phyloP scores from a whole-genome alignment of 805 yeast genomes.

The Nakazawaea populi region DNA sequence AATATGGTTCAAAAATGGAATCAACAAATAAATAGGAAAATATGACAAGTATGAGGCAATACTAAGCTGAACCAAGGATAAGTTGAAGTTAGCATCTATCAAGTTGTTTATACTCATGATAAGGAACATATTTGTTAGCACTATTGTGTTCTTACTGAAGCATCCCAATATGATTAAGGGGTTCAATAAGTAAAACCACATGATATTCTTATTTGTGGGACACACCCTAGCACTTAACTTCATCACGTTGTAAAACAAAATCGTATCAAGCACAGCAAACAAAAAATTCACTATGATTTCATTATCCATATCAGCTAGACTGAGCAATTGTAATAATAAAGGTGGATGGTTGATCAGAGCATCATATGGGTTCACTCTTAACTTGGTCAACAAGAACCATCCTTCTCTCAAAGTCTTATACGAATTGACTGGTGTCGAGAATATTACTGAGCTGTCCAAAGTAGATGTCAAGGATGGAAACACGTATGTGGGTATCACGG shows the following conservation, averaged over 20 bases:
- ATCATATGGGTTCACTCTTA: slow-evolving; percentile 52
- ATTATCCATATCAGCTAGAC: slow-evolving; percentile 25
- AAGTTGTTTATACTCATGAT: slow-evolving; percentile 42
- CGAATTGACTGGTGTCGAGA: slow-evolving; percentile 72
- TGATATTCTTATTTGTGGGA: slow-evolving; percentile 11
- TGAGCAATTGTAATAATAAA: slow-evolving; percentile 48
- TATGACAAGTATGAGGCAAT: slow-evolving; percentile 58
- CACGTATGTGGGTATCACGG: slow-evolving; percentile 18
- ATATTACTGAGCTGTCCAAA: slow-evolving; percentile 49
- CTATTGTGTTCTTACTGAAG: slow-evolving; percentile 60
- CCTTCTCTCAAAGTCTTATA: slow-evolving; percentile 63
- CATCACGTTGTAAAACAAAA: slow-evolving; percentile 50
- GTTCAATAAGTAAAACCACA: slow-evolving; percentile 64
- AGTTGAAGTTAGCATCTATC: slow-evolving; percentile 28
- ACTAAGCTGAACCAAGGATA: slow-evolving; percentile 50
- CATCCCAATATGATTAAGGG: slow-evolving; percentile 72
- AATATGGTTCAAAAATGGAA: slow-evolving; percentile 44
- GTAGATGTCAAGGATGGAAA: slow-evolving; percentile 24
- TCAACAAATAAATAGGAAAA: slow-evolving; percentile 53
- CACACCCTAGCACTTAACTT: slow-evolving; percentile 37
- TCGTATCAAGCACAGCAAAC: slow-evolving; percentile 55
- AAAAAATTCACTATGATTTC: slow-evolving; percentile 28
- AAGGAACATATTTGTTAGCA: slow-evolving; percentile 55
- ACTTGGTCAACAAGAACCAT: slow-evolving; percentile 49
- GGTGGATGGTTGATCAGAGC: slow-evolving; percentile 89